phyloP scores from a whole-genome alignment of 495 filamentous ascomycete genomes.

The Immersiella caudata region DNA sequence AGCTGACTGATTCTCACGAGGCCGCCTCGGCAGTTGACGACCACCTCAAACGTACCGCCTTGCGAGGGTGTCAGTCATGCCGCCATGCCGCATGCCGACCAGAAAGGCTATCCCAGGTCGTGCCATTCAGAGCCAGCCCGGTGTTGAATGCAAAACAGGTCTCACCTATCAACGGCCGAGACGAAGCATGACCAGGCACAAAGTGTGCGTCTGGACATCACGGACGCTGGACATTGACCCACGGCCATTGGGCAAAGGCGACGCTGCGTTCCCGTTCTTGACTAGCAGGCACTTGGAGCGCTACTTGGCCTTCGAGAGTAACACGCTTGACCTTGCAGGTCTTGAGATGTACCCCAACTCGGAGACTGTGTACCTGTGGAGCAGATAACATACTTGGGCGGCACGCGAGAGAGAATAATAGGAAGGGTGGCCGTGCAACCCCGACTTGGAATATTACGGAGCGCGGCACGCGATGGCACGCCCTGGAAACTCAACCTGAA shows the following conservation, averaged over 20 bases:
- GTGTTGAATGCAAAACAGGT: slow-evolving; percentile 4
- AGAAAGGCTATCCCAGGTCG: slow-evolving; percentile 1
- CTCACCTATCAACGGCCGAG: slow-evolving; percentile 10
- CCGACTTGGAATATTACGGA: slow-evolving; percentile 4
- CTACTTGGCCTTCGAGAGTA: background rate
- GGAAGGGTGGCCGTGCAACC: slow-evolving; percentile 2
- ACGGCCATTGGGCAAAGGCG: slow-evolving; percentile 18
- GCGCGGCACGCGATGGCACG: slow-evolving; percentile 7
- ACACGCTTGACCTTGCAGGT: background rate
- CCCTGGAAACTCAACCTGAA: background rate
- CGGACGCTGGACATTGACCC: slow-evolving; percentile 25
- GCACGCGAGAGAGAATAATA: background rate
- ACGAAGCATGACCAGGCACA: slow-evolving; percentile 10
- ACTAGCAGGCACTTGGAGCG: background rate
- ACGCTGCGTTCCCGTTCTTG: background rate
- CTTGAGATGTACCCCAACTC: background rate
- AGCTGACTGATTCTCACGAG: background rate
- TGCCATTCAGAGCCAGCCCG: slow-evolving; percentile 6
- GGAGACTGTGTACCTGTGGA: background rate
- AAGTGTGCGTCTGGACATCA: slow-evolving; percentile 11
- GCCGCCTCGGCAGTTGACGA: slow-evolving; percentile 6
- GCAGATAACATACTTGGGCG: background rate
- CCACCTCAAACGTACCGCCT: background rate
- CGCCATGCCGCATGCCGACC: background rate
- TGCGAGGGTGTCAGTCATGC: background rate